Evolutionary conservation across 305 asterid genomes (phyloP).

Genomic region (Coffea humblotiana): DNA sequence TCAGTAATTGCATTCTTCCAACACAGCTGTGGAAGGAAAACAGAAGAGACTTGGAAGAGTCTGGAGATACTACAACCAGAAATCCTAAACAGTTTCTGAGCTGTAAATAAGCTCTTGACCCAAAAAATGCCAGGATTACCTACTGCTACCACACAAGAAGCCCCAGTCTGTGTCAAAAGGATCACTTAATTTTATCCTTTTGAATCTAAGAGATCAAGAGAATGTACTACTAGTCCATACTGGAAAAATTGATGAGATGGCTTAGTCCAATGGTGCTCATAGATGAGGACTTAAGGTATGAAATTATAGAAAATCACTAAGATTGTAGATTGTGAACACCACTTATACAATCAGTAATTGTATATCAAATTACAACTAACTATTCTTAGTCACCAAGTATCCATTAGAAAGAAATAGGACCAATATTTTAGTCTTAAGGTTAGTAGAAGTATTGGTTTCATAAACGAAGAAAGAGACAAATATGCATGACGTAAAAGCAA

Average conservation of each 20-base stretch:
- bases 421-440: not conserved
- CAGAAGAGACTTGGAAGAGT: not conserved
- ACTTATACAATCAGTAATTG: not conserved
- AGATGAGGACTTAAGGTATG: not conserved
- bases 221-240: not conserved
- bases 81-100: not conserved
- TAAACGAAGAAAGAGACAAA: not conserved
- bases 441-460: not conserved
- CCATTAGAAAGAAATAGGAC: not conserved
- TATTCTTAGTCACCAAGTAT: not conserved
- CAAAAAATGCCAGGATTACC: not conserved
- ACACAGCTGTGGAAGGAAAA: not conserved
- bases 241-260: not conserved
- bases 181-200: not conserved
- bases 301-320: not conserved
- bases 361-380: too few relatives aligned
- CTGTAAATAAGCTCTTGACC: not conserved
- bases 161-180: not conserved
- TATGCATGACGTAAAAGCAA: constrained; percentile 8
- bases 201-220: not conserved
- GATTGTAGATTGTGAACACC: too few relatives aligned
- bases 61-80: not conserved
- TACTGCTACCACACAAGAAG: not conserved
- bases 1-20: not conserved
- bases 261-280: too few relatives aligned